A percentile compares a stretch with the other conserved stretches of the same genome.
Conservation (phyloP, 2,329 filamentous ascomycete genomes). For the Colletotrichum sp. region DNA sequence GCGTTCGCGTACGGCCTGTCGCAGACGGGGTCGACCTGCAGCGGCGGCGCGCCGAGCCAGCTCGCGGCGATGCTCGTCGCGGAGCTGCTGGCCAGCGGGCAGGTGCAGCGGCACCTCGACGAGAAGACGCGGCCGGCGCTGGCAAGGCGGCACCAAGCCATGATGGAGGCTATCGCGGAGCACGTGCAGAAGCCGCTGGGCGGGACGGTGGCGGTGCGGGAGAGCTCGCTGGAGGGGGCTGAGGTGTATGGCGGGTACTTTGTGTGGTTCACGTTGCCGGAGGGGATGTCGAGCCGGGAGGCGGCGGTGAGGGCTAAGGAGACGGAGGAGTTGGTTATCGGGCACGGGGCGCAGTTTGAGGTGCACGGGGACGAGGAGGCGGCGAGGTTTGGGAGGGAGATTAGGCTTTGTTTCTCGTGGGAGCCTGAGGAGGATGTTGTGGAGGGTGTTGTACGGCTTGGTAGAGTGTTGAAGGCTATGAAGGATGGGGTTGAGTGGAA, state of each 20-base stretch:
- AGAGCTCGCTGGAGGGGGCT: constrained; percentile 37
- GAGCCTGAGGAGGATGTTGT: constrained; percentile 68
- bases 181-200: constrained; percentile 60
- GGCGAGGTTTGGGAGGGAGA: constrained; percentile 60
- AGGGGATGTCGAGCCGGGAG: constrained; percentile 51
- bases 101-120: constrained; percentile 49
- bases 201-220: constrained; percentile 52
- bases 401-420: constrained; percentile 77
- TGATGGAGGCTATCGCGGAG: constrained; percentile 63
- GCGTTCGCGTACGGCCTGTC: constrained; percentile 56
- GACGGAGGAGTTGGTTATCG: constrained; percentile 72
- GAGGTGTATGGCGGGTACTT: constrained; percentile 81
- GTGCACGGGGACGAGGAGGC: constrained; percentile 61
- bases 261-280: constrained; percentile 75
- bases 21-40: constrained; percentile 57
- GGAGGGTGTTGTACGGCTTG: constrained; percentile 72
- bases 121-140: constrained; percentile 48
- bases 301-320: constrained; percentile 62
- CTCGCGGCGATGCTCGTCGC: constrained; percentile 57
- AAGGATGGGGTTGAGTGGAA: constrained; percentile 28
- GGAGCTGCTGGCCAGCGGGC: constrained; percentile 49
- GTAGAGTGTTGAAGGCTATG: constrained; percentile 43
- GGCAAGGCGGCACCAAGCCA: constrained; percentile 47
- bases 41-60: constrained; percentile 63
- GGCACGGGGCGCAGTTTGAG: constrained; percentile 73